A percentile compares a stretch with the other conserved stretches of the same genome.
Evolutionary conservation across 805 yeast genomes (phyloP).

Genomic region (Saccharomyces paradoxus): DNA sequence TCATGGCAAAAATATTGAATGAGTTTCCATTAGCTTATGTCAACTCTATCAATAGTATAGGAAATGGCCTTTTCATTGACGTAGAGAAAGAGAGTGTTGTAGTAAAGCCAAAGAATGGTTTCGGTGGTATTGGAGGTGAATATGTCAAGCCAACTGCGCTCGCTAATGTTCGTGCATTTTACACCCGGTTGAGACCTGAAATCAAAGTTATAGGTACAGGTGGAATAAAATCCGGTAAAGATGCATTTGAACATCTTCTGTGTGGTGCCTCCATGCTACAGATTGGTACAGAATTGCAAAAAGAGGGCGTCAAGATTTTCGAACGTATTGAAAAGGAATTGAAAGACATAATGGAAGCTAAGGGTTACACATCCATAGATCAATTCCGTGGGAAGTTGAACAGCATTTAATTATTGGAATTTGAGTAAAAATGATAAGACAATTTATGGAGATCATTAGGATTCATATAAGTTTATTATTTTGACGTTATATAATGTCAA

Average conservation of each 20-base stretch:
- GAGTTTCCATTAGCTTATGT: slow-evolving; percentile 24
- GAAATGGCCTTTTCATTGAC: slow-evolving; percentile 27
- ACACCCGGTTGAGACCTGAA: slow-evolving; percentile 23
- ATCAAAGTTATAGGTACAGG: slow-evolving; percentile 28
- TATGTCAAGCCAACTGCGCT: slow-evolving; percentile 29
- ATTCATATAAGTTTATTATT: not conserved
- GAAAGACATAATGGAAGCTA: slow-evolving; percentile 18
- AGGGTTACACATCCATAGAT: slow-evolving; percentile 25
- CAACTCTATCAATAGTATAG: slow-evolving; percentile 26
- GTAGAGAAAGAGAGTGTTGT: slow-evolving; percentile 25
- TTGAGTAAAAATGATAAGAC: not conserved
- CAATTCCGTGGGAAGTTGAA: slow-evolving; percentile 27
- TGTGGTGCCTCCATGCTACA: slow-evolving; percentile 30
- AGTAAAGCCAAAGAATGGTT: slow-evolving; percentile 27
- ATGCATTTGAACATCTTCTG: slow-evolving; percentile 27
- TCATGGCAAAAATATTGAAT: slow-evolving; percentile 22
- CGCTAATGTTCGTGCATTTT: slow-evolving; percentile 29
- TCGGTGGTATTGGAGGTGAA: slow-evolving; percentile 30
- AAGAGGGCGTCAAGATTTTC: slow-evolving; percentile 24
- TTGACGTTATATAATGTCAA: not conserved
- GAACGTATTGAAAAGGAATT: slow-evolving; percentile 19
- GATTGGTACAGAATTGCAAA: slow-evolving; percentile 24
- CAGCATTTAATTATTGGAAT: slow-evolving; percentile 9
- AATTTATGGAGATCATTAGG: not conserved
- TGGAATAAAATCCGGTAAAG: slow-evolving; percentile 26